phyloP scores from a whole-genome alignment of 257 asterid genomes.

The Solanum sejunctum region DNA sequence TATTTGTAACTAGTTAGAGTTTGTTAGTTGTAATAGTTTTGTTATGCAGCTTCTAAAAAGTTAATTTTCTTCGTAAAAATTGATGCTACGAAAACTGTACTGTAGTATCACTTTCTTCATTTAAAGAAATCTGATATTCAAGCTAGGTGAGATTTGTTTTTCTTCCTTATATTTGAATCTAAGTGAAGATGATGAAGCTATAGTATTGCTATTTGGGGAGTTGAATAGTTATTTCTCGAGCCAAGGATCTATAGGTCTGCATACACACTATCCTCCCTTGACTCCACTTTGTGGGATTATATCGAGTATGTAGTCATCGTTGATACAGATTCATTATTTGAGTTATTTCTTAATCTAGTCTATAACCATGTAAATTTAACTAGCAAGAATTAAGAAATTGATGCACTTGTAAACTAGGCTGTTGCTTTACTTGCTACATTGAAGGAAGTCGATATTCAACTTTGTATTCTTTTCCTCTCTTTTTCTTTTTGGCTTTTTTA shows the following conservation, averaged over 20 bases:
- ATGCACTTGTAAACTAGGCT: constrained; percentile 26
- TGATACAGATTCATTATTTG: background rate
- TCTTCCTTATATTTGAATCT: background rate
- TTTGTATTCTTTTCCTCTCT: background rate
- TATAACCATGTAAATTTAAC: background rate
- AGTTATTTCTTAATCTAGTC: background rate
- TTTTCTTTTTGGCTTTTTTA: background rate
- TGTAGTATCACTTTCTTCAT: constrained; percentile 60
- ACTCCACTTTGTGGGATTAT: background rate
- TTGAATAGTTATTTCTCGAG: background rate
- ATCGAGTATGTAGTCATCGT: background rate
- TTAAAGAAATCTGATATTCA: constrained; percentile 74
- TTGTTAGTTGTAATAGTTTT: background rate
- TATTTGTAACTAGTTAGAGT: background rate
- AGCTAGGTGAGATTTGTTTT: constrained; percentile 54
- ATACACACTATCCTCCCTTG: background rate
- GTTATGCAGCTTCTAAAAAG: background rate
- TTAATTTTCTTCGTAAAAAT: background rate
- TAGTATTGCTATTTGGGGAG: background rate
- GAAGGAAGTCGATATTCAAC: constrained; percentile 73
- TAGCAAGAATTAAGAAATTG: background rate
- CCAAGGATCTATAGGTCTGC: background rate
- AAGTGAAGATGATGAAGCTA: background rate
- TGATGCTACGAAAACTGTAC: constrained; percentile 21
- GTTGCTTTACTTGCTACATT: constrained; percentile 67